Evolutionary conservation across 768 basidiomycete species (phyloP).

Genomic region (Saitozyma sp.): DNA sequence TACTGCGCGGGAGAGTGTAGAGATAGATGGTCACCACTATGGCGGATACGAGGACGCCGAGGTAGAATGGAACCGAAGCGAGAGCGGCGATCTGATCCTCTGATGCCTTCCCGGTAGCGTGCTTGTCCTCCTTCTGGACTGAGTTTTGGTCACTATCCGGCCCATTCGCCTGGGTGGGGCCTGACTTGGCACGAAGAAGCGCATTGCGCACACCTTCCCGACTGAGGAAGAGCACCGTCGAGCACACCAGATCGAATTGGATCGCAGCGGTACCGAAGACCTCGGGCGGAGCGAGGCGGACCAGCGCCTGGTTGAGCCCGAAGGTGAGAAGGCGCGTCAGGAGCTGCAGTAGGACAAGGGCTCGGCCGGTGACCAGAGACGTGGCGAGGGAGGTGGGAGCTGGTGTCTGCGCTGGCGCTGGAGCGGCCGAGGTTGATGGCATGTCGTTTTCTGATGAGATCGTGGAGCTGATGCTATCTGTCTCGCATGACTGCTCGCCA

Average conservation of each 20-base stretch:
- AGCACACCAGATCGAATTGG: slow-evolving; percentile 87
- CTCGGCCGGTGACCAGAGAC: slow-evolving; percentile 47
- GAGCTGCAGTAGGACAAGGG: slow-evolving; percentile 82
- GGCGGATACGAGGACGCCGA: slow-evolving; percentile 69
- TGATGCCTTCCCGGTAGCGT: slow-evolving; percentile 7
- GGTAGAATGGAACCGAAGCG: slow-evolving; percentile 64
- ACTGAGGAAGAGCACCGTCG: slow-evolving; percentile 85
- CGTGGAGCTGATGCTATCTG: too few relatives aligned
- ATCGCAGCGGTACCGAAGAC: slow-evolving; percentile 87
- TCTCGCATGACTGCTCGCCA: too few relatives aligned
- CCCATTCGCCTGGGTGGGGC: not conserved
- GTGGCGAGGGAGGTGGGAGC: slow-evolving; percentile 7
- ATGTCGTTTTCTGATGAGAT: too few relatives aligned
- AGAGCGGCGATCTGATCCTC: slow-evolving; percentile 44
- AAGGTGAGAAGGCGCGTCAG: slow-evolving; percentile 84
- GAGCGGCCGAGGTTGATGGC: too few relatives aligned
- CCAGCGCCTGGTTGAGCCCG: slow-evolving; percentile 78
- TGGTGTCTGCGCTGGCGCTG: not conserved
- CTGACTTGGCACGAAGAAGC: slow-evolving; percentile 61
- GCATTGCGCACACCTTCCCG: slow-evolving; percentile 91
- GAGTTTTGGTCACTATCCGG: not conserved
- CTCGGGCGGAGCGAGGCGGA: slow-evolving; percentile 78
- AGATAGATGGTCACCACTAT: slow-evolving; percentile 62
- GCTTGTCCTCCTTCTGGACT: slow-evolving; percentile 9
- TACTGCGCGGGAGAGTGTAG: slow-evolving; percentile 59